phyloP scores from a whole-genome alignment of 2,329 filamentous ascomycete genomes.

The Apiospora sp. region DNA sequence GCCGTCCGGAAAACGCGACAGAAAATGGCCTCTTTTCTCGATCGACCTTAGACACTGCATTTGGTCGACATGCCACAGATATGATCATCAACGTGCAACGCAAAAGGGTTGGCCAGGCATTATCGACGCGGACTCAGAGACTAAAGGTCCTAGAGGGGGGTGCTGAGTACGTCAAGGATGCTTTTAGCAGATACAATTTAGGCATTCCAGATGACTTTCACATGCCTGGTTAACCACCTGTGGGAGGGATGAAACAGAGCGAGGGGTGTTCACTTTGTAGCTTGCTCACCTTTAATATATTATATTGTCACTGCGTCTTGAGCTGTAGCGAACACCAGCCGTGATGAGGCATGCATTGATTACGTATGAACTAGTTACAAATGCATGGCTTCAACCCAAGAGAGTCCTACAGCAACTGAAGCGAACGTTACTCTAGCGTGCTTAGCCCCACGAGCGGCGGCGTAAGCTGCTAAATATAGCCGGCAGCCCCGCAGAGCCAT shows the following conservation, averaged over 20 bases:
- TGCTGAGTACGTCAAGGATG: not conserved
- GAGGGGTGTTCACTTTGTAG: not conserved
- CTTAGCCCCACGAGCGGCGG: not conserved
- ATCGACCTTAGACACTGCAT: conserved; percentile 6
- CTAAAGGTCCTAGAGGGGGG: not conserved
- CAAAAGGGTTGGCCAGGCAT: conserved; percentile 5
- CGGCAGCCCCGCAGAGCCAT: not conserved
- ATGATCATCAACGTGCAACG: conserved; percentile 2
- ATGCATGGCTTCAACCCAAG: too few relatives aligned
- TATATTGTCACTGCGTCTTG: not conserved
- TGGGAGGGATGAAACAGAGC: not conserved
- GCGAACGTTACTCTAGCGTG: not conserved
- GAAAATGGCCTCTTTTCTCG: conserved; percentile 10
- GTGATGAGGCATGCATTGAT: not conserved
- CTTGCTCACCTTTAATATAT: not conserved
- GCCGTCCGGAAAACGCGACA: conserved; percentile 9
- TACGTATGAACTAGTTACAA: too few relatives aligned
- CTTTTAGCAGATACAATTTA: not conserved
- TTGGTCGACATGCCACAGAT: conserved; percentile 7
- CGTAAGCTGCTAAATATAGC: conserved; percentile 5
- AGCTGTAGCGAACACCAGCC: not conserved
- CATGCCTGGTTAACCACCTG: not conserved
- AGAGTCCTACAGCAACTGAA: too few relatives aligned
- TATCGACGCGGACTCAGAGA: not conserved
- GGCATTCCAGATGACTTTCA: not conserved